Conservation (phyloP, 225 moss, liverwort and hornwort genomes). For the Asterella californica region DNA sequence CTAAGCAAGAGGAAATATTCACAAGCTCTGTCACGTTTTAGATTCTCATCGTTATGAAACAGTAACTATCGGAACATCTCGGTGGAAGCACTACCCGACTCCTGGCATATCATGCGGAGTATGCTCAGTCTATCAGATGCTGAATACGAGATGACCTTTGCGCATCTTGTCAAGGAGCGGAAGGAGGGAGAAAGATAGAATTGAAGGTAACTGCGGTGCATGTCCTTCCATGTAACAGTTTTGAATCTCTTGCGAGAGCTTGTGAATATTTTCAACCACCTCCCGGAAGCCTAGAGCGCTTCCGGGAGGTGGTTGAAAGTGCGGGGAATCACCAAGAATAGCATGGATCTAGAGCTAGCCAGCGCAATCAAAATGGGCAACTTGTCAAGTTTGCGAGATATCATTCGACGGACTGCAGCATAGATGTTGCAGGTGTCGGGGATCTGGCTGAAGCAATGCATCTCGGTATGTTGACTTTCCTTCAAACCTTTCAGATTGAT, state of each 20-base stretch:
- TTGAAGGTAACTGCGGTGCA: not conserved
- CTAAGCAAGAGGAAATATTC: too few species aligned
- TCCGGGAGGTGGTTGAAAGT: not conserved
- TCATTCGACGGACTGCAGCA: conserved; percentile 4
- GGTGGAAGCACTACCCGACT: conserved; percentile 9
- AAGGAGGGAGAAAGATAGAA: not conserved
- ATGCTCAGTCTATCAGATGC: not conserved
- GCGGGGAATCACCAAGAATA: conserved; percentile 1
- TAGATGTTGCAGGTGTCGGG: not conserved
- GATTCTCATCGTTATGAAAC: too few species aligned
- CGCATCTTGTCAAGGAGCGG: not conserved
- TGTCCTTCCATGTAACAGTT: not conserved
- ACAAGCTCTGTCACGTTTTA: too few species aligned
- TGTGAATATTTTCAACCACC: too few species aligned
- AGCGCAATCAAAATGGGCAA: conserved; percentile 1
- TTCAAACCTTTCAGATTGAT: not conserved
- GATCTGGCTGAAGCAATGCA: not conserved
- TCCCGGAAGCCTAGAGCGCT: not conserved
- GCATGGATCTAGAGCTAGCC: not conserved
- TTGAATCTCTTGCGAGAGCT: not conserved
- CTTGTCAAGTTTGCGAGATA: not conserved
- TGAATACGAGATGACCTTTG: not conserved
- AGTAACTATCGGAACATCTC: not conserved
- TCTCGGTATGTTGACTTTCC: not conserved
- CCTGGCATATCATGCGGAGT: conserved; percentile 9